These are phyloP conservation scores for Apiospora marii DNA, from an alignment of 2,329 filamentous ascomycete genomes.

Conservation along the genomic window DNA sequence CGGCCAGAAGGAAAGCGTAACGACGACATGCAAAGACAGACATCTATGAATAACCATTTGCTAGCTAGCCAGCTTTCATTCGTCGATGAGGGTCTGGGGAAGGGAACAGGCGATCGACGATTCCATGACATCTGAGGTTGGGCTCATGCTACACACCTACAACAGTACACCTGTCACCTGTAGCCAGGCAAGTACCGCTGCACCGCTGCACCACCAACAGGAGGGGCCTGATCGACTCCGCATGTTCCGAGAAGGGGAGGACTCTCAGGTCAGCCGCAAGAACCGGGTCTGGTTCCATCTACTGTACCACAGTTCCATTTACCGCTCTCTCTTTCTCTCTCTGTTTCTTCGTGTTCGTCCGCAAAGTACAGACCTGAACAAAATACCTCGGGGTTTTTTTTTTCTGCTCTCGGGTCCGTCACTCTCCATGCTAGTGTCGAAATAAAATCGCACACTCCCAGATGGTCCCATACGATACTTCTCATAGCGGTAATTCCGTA, in stretches of 20 bases:
- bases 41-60: conserved; percentile 1
- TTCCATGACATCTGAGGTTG: conserved; percentile 5
- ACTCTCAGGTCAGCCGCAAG: neutral
- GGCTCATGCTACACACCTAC: neutral
- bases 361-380: neutral
- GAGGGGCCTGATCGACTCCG: conserved; percentile 2
- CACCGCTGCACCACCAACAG: neutral
- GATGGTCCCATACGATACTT: no score
- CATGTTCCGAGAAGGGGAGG: neutral
- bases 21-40: neutral
- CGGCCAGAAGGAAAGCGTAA: neutral
- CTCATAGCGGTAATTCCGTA: no score
- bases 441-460: no score
- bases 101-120: neutral
- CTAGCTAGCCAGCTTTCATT: neutral
- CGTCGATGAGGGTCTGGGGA: neutral
- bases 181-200: neutral
- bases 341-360: neutral
- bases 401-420: no score
- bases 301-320: neutral
- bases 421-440: no score
- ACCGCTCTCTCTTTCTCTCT: neutral
- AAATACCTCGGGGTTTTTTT: no score
- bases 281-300: neutral
- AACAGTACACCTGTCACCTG: neutral